A percentile compares a stretch with the other conserved stretches of the same genome.
Conservation (phyloP, 1,284 basidiomycete species). For the Ceratobasidium sp. region DNA sequence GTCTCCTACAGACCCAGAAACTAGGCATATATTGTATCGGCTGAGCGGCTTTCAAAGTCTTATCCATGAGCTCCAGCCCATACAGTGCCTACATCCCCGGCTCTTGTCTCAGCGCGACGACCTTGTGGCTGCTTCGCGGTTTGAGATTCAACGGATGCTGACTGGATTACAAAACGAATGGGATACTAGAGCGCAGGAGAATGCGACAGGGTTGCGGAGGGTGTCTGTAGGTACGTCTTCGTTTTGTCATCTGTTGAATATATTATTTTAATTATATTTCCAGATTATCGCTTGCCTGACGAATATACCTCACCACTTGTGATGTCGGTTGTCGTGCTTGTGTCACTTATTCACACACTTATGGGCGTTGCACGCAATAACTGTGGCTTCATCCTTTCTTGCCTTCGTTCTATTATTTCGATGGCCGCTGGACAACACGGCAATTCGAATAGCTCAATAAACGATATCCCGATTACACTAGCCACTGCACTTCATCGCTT, state of each 20-base stretch:
- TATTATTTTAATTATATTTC: not conserved
- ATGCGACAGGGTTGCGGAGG: not conserved
- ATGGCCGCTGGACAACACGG: not conserved
- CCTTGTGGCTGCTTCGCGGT: not conserved
- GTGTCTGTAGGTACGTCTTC: not conserved
- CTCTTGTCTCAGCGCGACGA: not conserved
- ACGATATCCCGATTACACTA: not conserved
- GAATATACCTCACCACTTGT: slow-evolving; percentile 2
- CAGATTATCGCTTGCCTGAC: not conserved
- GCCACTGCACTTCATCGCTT: slow-evolving; percentile 4
- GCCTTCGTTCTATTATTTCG: not conserved
- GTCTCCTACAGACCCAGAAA: slow-evolving; percentile 11
- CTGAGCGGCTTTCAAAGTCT: not conserved
- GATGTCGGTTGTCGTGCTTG: not conserved
- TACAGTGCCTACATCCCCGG: not conserved
- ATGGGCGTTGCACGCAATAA: slow-evolving; percentile 10
- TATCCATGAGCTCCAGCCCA: not conserved
- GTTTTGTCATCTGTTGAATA: not conserved
- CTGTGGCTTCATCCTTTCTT: slow-evolving; percentile 5
- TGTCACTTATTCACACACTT: not conserved
- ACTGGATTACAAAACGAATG: not conserved
- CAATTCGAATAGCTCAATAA: not conserved
- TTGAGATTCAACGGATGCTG: slow-evolving; percentile 1
- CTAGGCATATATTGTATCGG: not conserved
- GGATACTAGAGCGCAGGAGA: not conserved